phyloP scores from a whole-genome alignment of 495 filamentous ascomycete genomes.

The Ascodesmis nigricans region DNA sequence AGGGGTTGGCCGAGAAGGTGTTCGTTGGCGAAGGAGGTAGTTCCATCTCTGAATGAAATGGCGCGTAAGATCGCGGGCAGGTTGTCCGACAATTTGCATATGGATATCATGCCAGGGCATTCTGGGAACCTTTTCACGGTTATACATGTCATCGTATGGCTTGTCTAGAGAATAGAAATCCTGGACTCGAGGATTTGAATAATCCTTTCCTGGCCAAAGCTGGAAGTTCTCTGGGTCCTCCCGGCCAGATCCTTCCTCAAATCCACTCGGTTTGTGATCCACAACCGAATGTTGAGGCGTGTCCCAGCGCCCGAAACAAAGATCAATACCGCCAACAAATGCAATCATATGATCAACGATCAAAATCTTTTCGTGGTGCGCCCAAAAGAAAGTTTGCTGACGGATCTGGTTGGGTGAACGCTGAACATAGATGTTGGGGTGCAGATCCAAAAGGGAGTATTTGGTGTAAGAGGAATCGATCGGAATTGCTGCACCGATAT shows the following conservation, averaged over 20 bases:
- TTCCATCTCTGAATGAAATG: constrained; percentile 99
- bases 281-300: constrained; percentile 74
- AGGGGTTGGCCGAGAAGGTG: constrained; percentile 80
- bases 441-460: constrained; percentile 84
- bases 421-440: constrained; percentile 90
- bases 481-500: constrained; percentile 91
- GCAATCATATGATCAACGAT: constrained; percentile 91
- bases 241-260: constrained; percentile 47
- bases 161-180: constrained; percentile 89
- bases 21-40: constrained; percentile 81
- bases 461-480: constrained; percentile 99
- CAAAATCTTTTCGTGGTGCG: constrained; percentile 92
- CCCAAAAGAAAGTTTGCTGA: constrained; percentile 99
- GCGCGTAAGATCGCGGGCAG: constrained; percentile 76
- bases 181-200: constrained; percentile 84
- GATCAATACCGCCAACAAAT: constrained; percentile 88
- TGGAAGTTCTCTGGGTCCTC: constrained; percentile 88
- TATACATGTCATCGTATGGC: constrained; percentile 98
- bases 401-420: constrained; percentile 91
- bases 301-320: constrained; percentile 97
- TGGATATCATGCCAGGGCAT: constrained; percentile 99
- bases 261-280: constrained; percentile 89
- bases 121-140: constrained; percentile 59
- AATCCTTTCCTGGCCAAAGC: constrained; percentile 95
- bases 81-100: constrained; percentile 96